A percentile compares a stretch with the other conserved stretches of the same genome.
Conservation (phyloP, 148 eudicot species). For the Silene uniflora region DNA sequence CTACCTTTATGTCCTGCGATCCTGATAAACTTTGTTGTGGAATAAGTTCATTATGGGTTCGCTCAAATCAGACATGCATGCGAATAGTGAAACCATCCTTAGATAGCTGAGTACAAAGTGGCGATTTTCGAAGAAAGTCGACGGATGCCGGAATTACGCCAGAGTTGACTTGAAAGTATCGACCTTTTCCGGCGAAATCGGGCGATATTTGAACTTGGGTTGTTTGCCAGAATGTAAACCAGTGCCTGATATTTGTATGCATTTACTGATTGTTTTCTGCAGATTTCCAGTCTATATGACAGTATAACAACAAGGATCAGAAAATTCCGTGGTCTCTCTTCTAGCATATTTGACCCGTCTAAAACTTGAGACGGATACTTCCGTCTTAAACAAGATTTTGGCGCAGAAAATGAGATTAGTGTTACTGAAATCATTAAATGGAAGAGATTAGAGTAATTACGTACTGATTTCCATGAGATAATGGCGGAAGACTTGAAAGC, state of each 20-base stretch:
- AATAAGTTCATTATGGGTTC: no score
- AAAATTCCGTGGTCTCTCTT: no score
- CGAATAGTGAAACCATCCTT: conserved; percentile 49
- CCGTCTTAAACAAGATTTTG: no score
- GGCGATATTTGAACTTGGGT: conserved; percentile 56
- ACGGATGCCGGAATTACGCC: conserved; percentile 52
- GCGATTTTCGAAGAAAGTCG: conserved; percentile 41
- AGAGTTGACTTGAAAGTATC: conserved; percentile 49
- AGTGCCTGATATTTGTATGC: conserved; percentile 51
- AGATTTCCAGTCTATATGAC: conserved; percentile 57
- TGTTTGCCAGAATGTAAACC: conserved; percentile 64
- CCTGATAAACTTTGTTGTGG: no score
- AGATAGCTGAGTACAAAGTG: conserved; percentile 67
- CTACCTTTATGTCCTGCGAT: no score
- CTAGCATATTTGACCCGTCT: no score
- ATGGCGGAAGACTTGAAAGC: neutral
- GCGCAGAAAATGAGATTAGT: conserved; percentile 15
- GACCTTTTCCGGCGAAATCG: conserved; percentile 58
- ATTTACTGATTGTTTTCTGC: conserved; percentile 62
- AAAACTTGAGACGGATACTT: no score
- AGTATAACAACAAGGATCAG: neutral
- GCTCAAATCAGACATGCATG: no score
- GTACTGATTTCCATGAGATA: conserved; percentile 17
- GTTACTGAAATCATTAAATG: neutral
- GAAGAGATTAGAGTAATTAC: conserved; percentile 21